A percentile compares a stretch with the other conserved stretches of the same genome.
Conservation (phyloP, 2,329 filamentous ascomycete species). For the Calonectria crousiana region DNA sequence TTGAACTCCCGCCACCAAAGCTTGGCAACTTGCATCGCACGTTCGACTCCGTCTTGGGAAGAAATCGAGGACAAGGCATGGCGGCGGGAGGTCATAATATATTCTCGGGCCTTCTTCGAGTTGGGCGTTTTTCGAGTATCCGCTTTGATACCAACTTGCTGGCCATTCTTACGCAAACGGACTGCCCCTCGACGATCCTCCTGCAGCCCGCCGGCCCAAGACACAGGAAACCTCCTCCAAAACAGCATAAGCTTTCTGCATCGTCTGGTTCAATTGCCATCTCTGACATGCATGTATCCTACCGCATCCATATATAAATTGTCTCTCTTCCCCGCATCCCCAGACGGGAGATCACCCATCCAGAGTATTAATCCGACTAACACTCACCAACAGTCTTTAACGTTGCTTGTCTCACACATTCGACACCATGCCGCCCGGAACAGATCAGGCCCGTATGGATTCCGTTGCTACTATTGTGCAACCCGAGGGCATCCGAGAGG, state of each 20-base stretch:
- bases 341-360: slow-evolving; percentile 2
- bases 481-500: not conserved
- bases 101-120: not conserved
- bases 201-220: not conserved
- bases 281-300: not conserved
- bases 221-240: slow-evolving; percentile 2
- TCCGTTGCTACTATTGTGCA: not conserved
- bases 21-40: not conserved
- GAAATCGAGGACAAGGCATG: not conserved
- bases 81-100: not conserved
- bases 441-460: slow-evolving; percentile 4
- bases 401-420: not conserved
- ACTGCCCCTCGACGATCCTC: not conserved
- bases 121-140: not conserved
- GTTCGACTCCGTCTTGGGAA: not conserved
- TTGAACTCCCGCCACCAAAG: slow-evolving; percentile 4
- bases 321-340: slow-evolving; percentile 5
- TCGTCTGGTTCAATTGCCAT: not conserved
- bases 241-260: slow-evolving; percentile 7
- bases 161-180: not conserved
- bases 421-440: slow-evolving; percentile 7
- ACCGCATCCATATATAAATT: not conserved
- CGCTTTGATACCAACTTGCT: not conserved
- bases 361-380: not conserved
- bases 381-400: not conserved